phyloP scores from a whole-genome alignment of 2,329 filamentous ascomycete species.

The Ceratocystis lukuohia region DNA sequence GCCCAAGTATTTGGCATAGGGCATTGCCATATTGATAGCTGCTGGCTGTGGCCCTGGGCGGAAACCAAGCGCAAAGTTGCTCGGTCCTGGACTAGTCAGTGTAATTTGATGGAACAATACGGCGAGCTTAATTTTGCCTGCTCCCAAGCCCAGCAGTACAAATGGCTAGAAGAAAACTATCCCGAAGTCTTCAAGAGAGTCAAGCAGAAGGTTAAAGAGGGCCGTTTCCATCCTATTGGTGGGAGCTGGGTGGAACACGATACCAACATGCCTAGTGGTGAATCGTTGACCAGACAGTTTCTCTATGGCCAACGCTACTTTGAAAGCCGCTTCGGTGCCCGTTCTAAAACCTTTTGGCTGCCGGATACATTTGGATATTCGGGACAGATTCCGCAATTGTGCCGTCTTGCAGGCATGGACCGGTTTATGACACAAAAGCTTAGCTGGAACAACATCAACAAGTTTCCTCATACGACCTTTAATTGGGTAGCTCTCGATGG shows the following conservation, averaged over 20 bases:
- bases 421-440: constrained; percentile 97
- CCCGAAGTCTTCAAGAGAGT: constrained; percentile 81
- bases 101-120: constrained; percentile 86
- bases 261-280: constrained; percentile 91
- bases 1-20: constrained; percentile 79
- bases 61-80: constrained; percentile 96
- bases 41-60: constrained; percentile 97
- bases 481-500: constrained; percentile 96
- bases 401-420: constrained; percentile 86
- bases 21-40: constrained; percentile 95
- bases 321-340: constrained; percentile 77
- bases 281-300: constrained; percentile 88
- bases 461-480: constrained; percentile 96
- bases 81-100: constrained; percentile 93
- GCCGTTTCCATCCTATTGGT: constrained; percentile 85
- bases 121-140: constrained; percentile 85
- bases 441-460: constrained; percentile 99
- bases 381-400: constrained; percentile 84
- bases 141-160: constrained; percentile 94
- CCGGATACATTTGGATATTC: constrained; percentile 98
- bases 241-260: constrained; percentile 99
- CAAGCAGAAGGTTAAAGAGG: constrained; percentile 78
- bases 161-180: constrained; percentile 87
- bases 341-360: constrained; percentile 89
- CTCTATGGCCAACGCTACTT: constrained; percentile 92